Base-by-base conservation (phyloP, 768 basidiomycete genomes). In the Amanita jacksonii region DNA sequence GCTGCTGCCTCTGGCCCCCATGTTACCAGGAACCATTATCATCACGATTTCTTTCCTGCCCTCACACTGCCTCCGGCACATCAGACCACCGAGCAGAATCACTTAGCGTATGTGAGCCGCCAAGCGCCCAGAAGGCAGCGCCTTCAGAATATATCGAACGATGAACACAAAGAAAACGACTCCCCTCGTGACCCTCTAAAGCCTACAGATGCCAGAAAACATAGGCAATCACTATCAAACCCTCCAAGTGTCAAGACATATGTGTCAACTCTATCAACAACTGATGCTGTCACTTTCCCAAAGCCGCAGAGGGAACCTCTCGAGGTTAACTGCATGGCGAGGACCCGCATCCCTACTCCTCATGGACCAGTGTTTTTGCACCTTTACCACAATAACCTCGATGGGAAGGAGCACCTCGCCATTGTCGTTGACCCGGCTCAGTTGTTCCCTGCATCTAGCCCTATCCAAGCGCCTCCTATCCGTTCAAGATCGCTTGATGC, bases 331-430 rank as follows among this genome's bases (percentile, higher is more conserved):
- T 99, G 96, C 62, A 89, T 94, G 80, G 96, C 91, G 9, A 85
- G 96, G 45, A 97, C 96, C 3, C 85, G 96, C 45, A 88, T 98
- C 59, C 96, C 96, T 32, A 99, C 96, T 0, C 88, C 89, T 0
- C 89, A 98, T 54, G 94, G 93, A 4, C 81, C 87, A 9, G 79
- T 83, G 13, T 97, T 97, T 65, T 72, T 98, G 8, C 91, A 98
- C 55, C 66, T 98, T 43, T 98, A 98, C 66, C 89, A 91, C 62
- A 98, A 96, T 60, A 86, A 82, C 54, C 77, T 73, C 42, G 96
- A 98, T 65, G 68, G 59, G 59, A 98, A 98, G 62, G 96, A 99
- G 57, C 96, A 99, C 58, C 76, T 99, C 13, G 94, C 94, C 0
- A 78, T 99, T 47, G 92, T 99, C 49, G 74, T 93, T 42, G 96